Percentiles rank a stretch among this genome's conserved stretches.
phyloP scores from a whole-genome alignment of 2,329 filamentous ascomycete species.

The Graphium sp. region DNA sequence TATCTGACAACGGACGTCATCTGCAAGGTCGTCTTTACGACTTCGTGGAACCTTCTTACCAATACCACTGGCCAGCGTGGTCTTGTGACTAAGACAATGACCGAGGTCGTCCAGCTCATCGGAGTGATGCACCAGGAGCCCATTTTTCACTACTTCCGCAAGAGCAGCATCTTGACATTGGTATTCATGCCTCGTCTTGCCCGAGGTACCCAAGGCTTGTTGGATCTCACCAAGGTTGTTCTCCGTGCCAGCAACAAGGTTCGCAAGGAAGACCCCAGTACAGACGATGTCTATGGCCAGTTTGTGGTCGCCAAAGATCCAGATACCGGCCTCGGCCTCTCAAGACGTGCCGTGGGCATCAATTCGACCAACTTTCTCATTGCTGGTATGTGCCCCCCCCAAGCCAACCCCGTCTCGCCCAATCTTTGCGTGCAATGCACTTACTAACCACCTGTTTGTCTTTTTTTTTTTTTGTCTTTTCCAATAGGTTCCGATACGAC shows the following conservation, averaged over 20 bases:
- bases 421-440: too few relatives aligned
- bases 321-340: conserved; percentile 22
- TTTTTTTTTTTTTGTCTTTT: background rate
- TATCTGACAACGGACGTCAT: conserved; percentile 6
- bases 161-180: conserved; percentile 1
- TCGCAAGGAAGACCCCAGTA: conserved; percentile 11
- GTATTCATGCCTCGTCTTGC: conserved; percentile 4
- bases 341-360: conserved; percentile 22
- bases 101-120: background rate
- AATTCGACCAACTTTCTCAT: conserved; percentile 17
- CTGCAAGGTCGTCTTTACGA: conserved; percentile 6
- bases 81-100: conserved; percentile 2
- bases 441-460: too few relatives aligned
- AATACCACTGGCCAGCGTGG: conserved; percentile 5
- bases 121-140: conserved; percentile 1
- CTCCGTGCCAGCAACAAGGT: background rate
- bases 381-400: conserved; percentile 3
- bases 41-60: conserved; percentile 4
- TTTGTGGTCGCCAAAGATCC: conserved; percentile 24
- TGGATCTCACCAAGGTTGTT: background rate
- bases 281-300: conserved; percentile 28
- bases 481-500: conserved; percentile 17
- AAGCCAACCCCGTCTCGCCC: too few relatives aligned
- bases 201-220: background rate
- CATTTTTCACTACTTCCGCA: conserved; percentile 2